These are phyloP conservation scores for Pseudocercospora musae DNA, from an alignment of 2,329 filamentous ascomycete genomes.

Conservation along the genomic window DNA sequence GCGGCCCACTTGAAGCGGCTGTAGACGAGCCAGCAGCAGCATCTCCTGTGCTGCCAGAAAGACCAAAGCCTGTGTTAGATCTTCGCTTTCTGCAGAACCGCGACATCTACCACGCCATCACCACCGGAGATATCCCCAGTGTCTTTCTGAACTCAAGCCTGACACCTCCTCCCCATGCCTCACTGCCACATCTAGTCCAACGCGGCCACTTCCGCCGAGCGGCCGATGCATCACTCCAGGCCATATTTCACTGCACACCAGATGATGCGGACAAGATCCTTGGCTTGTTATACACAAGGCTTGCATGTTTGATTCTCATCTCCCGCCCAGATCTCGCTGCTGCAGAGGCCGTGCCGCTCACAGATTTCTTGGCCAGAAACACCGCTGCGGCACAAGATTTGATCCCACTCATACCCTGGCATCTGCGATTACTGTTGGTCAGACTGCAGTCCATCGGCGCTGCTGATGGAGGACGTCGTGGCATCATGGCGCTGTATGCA, in stretches of 20 bases:
- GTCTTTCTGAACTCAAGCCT: slow-evolving; percentile 68
- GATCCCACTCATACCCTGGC: slow-evolving; percentile 77
- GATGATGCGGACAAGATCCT: slow-evolving; percentile 67
- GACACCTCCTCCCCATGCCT: slow-evolving; percentile 60
- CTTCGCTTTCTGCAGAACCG: slow-evolving; percentile 77
- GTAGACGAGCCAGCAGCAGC: too few relatives aligned
- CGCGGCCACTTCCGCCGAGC: slow-evolving; percentile 71
- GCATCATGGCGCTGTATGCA: slow-evolving; percentile 88
- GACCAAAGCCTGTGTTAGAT: slow-evolving; percentile 52
- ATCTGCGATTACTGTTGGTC: slow-evolving; percentile 76
- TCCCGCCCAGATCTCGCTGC: slow-evolving; percentile 58
- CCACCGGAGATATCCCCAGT: slow-evolving; percentile 56
- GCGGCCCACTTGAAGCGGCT: slow-evolving; percentile 66
- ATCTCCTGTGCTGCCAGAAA: slow-evolving; percentile 11
- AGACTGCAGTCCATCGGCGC: slow-evolving; percentile 83
- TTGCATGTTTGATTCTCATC: slow-evolving; percentile 78
- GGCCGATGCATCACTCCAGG: slow-evolving; percentile 40
- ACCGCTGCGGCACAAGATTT: slow-evolving; percentile 52
- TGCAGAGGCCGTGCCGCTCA: slow-evolving; percentile 61
- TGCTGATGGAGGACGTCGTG: slow-evolving; percentile 74
- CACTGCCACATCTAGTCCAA: slow-evolving; percentile 65
- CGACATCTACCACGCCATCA: slow-evolving; percentile 78
- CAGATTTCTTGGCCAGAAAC: slow-evolving; percentile 48
- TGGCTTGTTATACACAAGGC: slow-evolving; percentile 71
- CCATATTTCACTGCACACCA: slow-evolving; percentile 46